Evolutionary conservation across 495 filamentous ascomycete species (phyloP).

Genomic region (Neurospora sp.): DNA sequence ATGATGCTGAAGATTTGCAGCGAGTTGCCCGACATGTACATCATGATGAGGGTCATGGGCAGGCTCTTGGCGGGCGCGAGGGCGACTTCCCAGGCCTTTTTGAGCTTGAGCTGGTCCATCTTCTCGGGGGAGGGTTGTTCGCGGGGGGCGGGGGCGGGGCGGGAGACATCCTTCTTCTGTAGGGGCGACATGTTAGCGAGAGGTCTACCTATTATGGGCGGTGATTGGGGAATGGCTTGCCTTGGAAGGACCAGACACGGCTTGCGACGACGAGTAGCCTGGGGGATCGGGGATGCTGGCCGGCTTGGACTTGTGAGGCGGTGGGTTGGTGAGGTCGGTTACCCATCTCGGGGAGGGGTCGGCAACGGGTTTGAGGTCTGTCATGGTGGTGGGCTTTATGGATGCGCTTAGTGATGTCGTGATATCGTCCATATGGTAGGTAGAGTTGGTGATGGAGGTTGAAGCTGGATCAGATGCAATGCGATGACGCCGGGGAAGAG

Average conservation of each 20-base stretch:
- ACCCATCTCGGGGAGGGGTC: slow-evolving; percentile 52
- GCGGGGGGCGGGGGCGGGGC: slow-evolving; percentile 30
- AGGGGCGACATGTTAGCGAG: neutral
- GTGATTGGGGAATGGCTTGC: slow-evolving; percentile 23
- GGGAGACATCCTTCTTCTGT: slow-evolving; percentile 34
- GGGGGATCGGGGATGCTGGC: slow-evolving; percentile 72
- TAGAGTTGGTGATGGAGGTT: neutral
- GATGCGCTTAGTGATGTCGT: neutral
- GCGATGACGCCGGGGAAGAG: slow-evolving; percentile 12
- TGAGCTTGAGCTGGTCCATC: slow-evolving; percentile 89
- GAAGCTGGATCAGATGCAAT: neutral
- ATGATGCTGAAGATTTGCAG: slow-evolving; percentile 99
- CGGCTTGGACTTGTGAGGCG: slow-evolving; percentile 45
- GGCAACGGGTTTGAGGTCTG: neutral
- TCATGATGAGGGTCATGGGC: slow-evolving; percentile 98
- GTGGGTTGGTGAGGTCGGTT: slow-evolving; percentile 58
- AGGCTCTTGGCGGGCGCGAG: slow-evolving; percentile 88
- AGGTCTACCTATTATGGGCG: neutral
- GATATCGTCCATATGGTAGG: slow-evolving; percentile 10
- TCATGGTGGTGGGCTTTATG: slow-evolving; percentile 43
- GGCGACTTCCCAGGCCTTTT: slow-evolving; percentile 98
- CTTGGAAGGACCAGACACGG: slow-evolving; percentile 39
- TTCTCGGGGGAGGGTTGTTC: slow-evolving; percentile 60
- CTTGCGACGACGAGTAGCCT: slow-evolving; percentile 56
- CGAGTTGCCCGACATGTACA: slow-evolving; percentile 99